Evolutionary conservation across 768 basidiomycete species (phyloP), one percentile per base, ranked within the genome.

Genomic region (Boletus reticulatus): DNA sequence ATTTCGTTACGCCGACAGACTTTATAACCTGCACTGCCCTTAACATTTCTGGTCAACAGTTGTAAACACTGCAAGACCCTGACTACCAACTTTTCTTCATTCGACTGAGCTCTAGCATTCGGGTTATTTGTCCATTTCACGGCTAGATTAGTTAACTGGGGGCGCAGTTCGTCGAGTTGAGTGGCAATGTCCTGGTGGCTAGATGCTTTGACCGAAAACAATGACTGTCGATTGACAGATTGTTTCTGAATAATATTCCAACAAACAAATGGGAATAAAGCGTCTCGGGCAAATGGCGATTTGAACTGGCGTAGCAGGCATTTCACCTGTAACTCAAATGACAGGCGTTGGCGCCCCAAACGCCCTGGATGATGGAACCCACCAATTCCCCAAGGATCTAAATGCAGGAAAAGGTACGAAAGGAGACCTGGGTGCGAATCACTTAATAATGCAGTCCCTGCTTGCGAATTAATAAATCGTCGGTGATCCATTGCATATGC

Each of bases 341-440:
- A 44, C 12, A 44, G 4, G 0, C 4, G 24, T 8, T 17, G 24
- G 4, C 6, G 1, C 0, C 5, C 1, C 20, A 1, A 4, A 9
- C 6, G 14, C 8, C 5, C 16, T 1, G 27, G 27, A 29, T 44
- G 24, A 44, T 44, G 43, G 9, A 44, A 29, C 2, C 44, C 29
- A 0, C 44, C 27, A 11, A 45, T 45, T 9, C 44, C 27, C 44
- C 44, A 45, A 0, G 22, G 44, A n/a, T 45, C 29, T 1, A 45
- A 20, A 7, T 45, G 29, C 10, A 29, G 44, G 17, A 45, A 45
- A 4, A 45, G 7, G 7, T 7, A 44, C 1, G 24, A 13, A 1
- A 44, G 6, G 4, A 44, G 4, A 1, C 43, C 43, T 0, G 24
- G 43, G 16, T 44, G 7, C 1, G 2, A 11, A 8, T 44, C 43